Conservation (phyloP, 805 yeast genomes). For the Candida insectorum region DNA sequence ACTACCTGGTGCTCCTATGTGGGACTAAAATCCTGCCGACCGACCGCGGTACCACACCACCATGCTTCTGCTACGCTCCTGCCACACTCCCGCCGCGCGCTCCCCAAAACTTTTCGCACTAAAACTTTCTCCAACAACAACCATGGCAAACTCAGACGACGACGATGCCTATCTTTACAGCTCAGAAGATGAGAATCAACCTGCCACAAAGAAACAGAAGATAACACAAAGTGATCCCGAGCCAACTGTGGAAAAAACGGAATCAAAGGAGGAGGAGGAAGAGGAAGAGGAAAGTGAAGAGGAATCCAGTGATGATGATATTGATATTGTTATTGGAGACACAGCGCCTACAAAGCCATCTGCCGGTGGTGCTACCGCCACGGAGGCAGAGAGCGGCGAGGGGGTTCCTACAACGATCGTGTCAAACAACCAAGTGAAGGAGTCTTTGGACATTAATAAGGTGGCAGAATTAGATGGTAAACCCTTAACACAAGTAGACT, state of each 20-base stretch:
- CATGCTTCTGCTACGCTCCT: too few relatives aligned
- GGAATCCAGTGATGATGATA: constrained; percentile 57
- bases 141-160: constrained; percentile 32
- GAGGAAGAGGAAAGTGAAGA: constrained; percentile 44
- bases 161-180: constrained; percentile 71
- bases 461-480: constrained; percentile 75
- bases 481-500: constrained; percentile 76
- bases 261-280: constrained; percentile 40
- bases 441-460: constrained; percentile 61
- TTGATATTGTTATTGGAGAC: constrained; percentile 74
- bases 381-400: constrained; percentile 8
- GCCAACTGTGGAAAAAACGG: constrained; percentile 33
- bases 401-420: constrained; percentile 32
- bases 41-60: too few relatives aligned
- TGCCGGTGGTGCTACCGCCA: constrained; percentile 14
- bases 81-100: too few relatives aligned
- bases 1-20: too few relatives aligned
- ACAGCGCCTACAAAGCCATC: constrained; percentile 20
- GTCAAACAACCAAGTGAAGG: constrained; percentile 32
- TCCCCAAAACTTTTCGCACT: too few relatives aligned
- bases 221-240: constrained; percentile 11
- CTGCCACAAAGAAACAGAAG: constrained; percentile 19
- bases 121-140: too few relatives aligned
- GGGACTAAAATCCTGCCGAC: too few relatives aligned
- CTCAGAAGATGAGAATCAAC: constrained; percentile 40